phyloP scores from a whole-genome alignment of 2,329 filamentous ascomycete genomes.

The Aspergillus sp. region DNA sequence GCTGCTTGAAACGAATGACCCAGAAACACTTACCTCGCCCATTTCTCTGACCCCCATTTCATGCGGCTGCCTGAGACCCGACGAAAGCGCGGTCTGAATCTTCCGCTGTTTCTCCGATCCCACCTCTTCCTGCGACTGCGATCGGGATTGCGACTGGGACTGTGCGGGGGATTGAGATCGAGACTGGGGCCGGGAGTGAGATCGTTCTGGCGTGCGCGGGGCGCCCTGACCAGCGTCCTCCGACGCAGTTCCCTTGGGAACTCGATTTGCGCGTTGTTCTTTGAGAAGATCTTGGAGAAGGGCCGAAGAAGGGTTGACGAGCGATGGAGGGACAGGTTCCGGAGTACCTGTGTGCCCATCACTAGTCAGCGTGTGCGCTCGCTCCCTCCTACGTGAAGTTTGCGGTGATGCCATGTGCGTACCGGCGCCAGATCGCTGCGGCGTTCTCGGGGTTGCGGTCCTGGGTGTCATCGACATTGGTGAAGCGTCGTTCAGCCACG shows the following conservation, averaged over 20 bases:
- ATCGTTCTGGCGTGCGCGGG: constrained; percentile 29
- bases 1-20: background rate
- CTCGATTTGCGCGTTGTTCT: constrained; percentile 43
- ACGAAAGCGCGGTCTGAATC: constrained; percentile 30
- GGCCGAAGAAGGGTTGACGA: constrained; percentile 43
- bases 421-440: constrained; percentile 27
- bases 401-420: constrained; percentile 12
- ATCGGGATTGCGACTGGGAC: constrained; percentile 19
- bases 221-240: constrained; percentile 27
- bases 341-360: constrained; percentile 28
- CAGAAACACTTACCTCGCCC: constrained; percentile 37
- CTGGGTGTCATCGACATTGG: constrained; percentile 23
- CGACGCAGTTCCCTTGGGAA: constrained; percentile 27
- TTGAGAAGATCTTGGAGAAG: constrained; percentile 44
- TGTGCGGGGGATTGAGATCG: constrained; percentile 11
- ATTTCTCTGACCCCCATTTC: constrained; percentile 48
- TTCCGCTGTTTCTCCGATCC: constrained; percentile 40
- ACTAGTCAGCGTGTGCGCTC: constrained; percentile 12
- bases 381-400: background rate
- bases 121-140: constrained; percentile 34
- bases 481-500: constrained; percentile 35
- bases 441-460: constrained; percentile 24
- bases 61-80: constrained; percentile 36
- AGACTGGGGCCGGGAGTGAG: constrained; percentile 20
- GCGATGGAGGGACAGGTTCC: constrained; percentile 31